phyloP scores from a whole-genome alignment of 139 green algal genomes.

The Coelastrella sp. region DNA sequence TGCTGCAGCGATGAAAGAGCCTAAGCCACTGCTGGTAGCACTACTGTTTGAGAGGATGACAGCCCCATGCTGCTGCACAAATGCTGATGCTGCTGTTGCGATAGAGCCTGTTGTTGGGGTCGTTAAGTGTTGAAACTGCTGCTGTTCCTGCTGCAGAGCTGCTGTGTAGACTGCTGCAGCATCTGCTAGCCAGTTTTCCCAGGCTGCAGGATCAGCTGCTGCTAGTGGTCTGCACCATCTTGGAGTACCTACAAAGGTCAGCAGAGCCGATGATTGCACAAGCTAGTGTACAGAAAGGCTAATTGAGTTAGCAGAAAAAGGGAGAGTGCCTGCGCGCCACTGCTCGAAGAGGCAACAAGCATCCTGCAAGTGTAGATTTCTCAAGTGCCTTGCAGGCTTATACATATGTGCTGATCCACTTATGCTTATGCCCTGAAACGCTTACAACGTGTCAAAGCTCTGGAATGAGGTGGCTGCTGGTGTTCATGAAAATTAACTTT shows the following conservation, averaged over 20 bases:
- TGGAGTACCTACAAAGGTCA: conserved; percentile 2
- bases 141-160: not conserved
- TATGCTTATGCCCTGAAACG: not conserved
- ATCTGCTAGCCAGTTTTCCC: conserved; percentile 35
- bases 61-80: not conserved
- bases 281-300: not conserved
- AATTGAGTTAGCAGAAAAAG: not conserved
- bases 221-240: conserved; percentile 25
- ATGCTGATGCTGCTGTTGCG: not conserved
- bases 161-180: conserved; percentile 26
- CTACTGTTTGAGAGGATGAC: too few species aligned
- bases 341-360: not conserved
- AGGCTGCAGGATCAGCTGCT: conserved; percentile 43
- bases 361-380: not conserved
- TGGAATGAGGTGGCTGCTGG: not conserved
- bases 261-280: too few species aligned
- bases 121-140: not conserved
- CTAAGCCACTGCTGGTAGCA: not conserved
- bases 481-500: not conserved
- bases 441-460: not conserved
- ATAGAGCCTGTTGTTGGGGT: not conserved
- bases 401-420: not conserved
- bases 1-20: not conserved
- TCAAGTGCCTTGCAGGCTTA: not conserved
- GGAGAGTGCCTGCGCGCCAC: not conserved